Evolutionary conservation across 1,139 yeast genomes (phyloP), one percentile per base, ranked within the genome.

Genomic region (Taphrina sp.): DNA sequence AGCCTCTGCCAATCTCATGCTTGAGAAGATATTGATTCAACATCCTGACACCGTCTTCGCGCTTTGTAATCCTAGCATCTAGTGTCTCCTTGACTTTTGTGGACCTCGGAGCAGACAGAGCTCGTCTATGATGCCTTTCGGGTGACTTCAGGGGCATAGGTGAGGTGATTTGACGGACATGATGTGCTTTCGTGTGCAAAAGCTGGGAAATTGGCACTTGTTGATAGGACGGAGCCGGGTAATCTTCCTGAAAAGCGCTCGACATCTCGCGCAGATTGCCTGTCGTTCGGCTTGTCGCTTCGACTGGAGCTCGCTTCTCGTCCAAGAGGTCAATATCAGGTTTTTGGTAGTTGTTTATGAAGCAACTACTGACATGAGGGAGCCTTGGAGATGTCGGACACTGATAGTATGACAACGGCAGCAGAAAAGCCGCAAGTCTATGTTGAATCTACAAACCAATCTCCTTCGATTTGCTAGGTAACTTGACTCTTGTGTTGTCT

Each of bases 1-100:
- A 82, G 0, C 97, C 97, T 62, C 83, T 81, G 0, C 97, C 97
- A 49, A 90, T 74, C 1, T 83, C 76, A 39, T 77, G 76, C 36
- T 78, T 71, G 12, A 90, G 74, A 56, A 76, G 75, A 69, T 89
- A 92, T 63, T 73, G 74, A 60, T 72, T 73, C 33, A 73, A 63
- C 34, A 63, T 63, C 23, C 61, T 58, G 19, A 71, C 70, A 2
- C 66, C 65, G 20, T 67, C 70, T 51, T 69, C 70, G 5, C 58
- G 54, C 43, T 69, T 67, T 17, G 63, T 61, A 54, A 63, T 61
- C 24, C 63, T 63, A 39, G 75, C 72, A 57, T 67, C 66, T 42
- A 71, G 65, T 1, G 76, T 73, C 59, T 72, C 63, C 51, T 59
- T 60, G 16, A 59, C 60, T 37, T 47, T 47, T 23, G 56, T 60